These are phyloP conservation scores for Sclerotinia subarctica DNA, from an alignment of 2,329 filamentous ascomycete genomes.

Conservation along the genomic window DNA sequence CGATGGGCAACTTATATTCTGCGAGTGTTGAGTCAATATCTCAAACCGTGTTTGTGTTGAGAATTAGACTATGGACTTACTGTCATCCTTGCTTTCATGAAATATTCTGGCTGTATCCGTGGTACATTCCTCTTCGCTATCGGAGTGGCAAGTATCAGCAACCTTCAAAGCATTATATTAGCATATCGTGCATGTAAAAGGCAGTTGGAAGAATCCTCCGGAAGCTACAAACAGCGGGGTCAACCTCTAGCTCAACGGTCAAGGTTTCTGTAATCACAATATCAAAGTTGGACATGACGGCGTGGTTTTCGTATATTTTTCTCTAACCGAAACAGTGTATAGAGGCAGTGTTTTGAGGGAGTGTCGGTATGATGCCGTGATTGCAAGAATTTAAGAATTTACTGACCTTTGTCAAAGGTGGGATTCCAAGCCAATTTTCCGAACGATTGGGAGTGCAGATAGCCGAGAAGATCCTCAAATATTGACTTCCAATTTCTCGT, in stretches of 20 bases:
- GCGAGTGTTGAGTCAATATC: neutral
- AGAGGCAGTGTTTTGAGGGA: neutral
- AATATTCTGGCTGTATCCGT: slow-evolving; percentile 41
- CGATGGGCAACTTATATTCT: slow-evolving; percentile 35
- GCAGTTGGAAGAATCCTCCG: neutral
- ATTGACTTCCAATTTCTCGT: neutral
- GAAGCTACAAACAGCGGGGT: slow-evolving; percentile 1
- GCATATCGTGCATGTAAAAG: neutral
- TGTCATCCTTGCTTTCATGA: slow-evolving; percentile 45
- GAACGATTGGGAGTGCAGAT: neutral
- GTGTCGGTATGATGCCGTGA: neutral
- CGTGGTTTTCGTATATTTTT: neutral
- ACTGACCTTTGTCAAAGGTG: slow-evolving; percentile 7
- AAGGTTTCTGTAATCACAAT: slow-evolving; percentile 16
- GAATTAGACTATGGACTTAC: slow-evolving; percentile 20
- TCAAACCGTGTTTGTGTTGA: neutral
- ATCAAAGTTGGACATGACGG: slow-evolving; percentile 14
- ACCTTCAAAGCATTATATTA: neutral
- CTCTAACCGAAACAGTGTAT: neutral
- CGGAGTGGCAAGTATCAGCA: slow-evolving; percentile 8
- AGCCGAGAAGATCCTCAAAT: slow-evolving; percentile 11
- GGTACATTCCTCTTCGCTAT: slow-evolving; percentile 44
- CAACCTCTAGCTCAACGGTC: slow-evolving; percentile 15
- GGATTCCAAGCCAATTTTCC: slow-evolving; percentile 7
- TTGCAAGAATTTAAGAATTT: slow-evolving; percentile 2